A percentile compares a stretch with the other conserved stretches of the same genome.
phyloP scores from a whole-genome alignment of 805 yeast genomes.

The Barnettozyma sp. region DNA sequence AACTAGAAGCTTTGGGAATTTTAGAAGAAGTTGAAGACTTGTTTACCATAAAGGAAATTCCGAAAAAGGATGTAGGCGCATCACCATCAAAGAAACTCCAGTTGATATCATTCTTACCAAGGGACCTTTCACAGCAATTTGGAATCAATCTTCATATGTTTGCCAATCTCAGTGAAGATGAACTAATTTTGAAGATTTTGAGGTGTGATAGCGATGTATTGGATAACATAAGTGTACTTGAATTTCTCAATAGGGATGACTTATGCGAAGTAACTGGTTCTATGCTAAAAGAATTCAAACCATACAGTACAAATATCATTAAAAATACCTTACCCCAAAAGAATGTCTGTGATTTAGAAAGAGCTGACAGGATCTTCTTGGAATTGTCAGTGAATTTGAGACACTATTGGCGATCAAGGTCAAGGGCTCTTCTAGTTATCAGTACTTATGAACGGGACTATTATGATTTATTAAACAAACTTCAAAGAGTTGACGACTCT shows the following conservation, averaged over 20 bases:
- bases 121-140: conserved; percentile 73
- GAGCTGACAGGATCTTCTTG: conserved; percentile 64
- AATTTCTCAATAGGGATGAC: conserved; percentile 64
- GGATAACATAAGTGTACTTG: conserved; percentile 51
- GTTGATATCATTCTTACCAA: conserved; percentile 49
- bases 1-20: conserved; percentile 52
- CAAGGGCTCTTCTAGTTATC: conserved; percentile 51
- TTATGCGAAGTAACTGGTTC: conserved; percentile 52
- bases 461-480: conserved; percentile 48
- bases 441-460: conserved; percentile 59
- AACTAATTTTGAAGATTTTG: conserved; percentile 47
- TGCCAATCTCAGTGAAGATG: conserved; percentile 44
- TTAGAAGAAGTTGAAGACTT: conserved; percentile 55
- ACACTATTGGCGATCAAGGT: conserved; percentile 66
- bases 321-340: conserved; percentile 39
- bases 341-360: conserved; percentile 50
- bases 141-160: conserved; percentile 70
- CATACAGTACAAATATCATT: conserved; percentile 50
- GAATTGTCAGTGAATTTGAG: conserved; percentile 63
- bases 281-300: conserved; percentile 50
- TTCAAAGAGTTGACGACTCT: conserved; percentile 54
- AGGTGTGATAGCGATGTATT: conserved; percentile 52
- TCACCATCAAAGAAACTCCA: conserved; percentile 36
- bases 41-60: conserved; percentile 43
- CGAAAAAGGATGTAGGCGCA: conserved; percentile 25